These are phyloP conservation scores for Stemphylium beticola DNA, from an alignment of 2,329 filamentous ascomycete species.

Conservation along the genomic window DNA sequence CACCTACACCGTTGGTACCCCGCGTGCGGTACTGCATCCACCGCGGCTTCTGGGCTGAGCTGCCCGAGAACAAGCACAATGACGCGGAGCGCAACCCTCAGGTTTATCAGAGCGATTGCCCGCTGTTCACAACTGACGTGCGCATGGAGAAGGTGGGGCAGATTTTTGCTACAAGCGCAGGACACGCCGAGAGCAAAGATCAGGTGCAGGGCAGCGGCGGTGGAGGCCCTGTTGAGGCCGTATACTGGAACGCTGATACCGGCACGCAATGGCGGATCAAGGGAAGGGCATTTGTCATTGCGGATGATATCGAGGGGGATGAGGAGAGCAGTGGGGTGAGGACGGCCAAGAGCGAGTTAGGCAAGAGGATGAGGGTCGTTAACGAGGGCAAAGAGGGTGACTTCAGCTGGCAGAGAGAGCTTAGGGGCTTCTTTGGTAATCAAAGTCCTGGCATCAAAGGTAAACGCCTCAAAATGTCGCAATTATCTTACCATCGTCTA, in stretches of 20 bases:
- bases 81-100: conserved; percentile 72
- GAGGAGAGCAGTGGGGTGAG: conserved; percentile 61
- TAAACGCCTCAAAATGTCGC: conserved; percentile 35
- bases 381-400: conserved; percentile 52
- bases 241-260: conserved; percentile 77
- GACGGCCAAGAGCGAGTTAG: conserved; percentile 66
- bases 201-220: conserved; percentile 62
- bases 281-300: conserved; percentile 77
- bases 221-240: conserved; percentile 77
- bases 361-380: conserved; percentile 66
- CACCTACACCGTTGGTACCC: conserved; percentile 52
- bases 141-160: conserved; percentile 85
- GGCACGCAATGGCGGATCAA: conserved; percentile 85
- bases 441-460: conserved; percentile 79
- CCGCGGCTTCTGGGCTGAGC: conserved; percentile 79
- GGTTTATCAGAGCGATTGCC: conserved; percentile 76
- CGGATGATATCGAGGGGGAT: conserved; percentile 66
- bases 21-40: conserved; percentile 82
- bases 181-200: conserved; percentile 53
- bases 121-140: conserved; percentile 84
- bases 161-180: conserved; percentile 62
- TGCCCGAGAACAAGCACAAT: conserved; percentile 76
- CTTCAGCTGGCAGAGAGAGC: conserved; percentile 81
- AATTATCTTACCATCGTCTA: conserved; percentile 9
- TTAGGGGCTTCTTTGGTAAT: conserved; percentile 91